These are phyloP conservation scores for Pleoardoris graminearum DNA, from an alignment of 2,329 filamentous ascomycete genomes.

Conservation along the genomic window DNA sequence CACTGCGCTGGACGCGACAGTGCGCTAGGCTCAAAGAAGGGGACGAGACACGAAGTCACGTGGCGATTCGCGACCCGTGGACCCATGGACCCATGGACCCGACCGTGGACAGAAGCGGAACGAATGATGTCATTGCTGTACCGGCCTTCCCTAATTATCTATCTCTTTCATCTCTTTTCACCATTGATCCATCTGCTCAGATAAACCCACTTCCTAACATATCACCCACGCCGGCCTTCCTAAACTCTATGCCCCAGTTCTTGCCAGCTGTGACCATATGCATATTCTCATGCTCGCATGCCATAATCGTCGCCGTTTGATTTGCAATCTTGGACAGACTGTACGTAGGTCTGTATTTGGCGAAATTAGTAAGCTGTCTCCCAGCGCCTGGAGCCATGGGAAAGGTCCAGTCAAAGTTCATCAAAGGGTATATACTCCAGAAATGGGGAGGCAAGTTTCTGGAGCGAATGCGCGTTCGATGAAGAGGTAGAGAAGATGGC, in stretches of 20 bases:
- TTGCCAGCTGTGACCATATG: background rate
- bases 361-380: background rate
- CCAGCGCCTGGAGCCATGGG: background rate
- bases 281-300: background rate
- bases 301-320: background rate
- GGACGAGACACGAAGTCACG: too few species aligned
- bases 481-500: constrained; percentile 2
- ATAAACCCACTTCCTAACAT: constrained; percentile 6
- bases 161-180: constrained; percentile 1
- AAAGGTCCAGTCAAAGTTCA: constrained; percentile 5
- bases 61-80: too few species aligned
- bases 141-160: constrained; percentile 9
- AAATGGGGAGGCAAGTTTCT: constrained; percentile 5
- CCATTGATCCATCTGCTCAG: constrained; percentile 3
- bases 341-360: constrained; percentile 1
- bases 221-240: constrained; percentile 1
- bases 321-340: background rate
- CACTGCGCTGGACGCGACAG: too few species aligned
- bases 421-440: constrained; percentile 3
- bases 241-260: constrained; percentile 8
- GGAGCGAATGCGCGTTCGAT: background rate
- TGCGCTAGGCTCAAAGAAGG: too few species aligned
- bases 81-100: too few species aligned
- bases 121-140: too few species aligned
- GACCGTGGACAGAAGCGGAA: too few species aligned